Percentiles rank a stretch among this genome's conserved stretches.
Evolutionary conservation across 306 rosid genomes (phyloP).

Genomic region (Aeschynomene evenia): DNA sequence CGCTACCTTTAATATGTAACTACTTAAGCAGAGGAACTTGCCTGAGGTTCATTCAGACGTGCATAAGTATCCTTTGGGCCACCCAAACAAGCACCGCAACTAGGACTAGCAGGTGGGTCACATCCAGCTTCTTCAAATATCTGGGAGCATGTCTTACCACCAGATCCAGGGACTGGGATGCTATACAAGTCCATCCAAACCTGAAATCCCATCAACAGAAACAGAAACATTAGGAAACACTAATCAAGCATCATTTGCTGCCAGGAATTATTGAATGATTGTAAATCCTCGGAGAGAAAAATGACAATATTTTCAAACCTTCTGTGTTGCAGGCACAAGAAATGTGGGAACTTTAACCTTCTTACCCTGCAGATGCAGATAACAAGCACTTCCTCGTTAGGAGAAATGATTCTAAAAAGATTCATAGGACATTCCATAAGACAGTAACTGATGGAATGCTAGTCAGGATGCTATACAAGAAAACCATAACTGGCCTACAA

Average conservation of each 20-base stretch:
- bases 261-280: neutral
- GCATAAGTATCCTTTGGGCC: slow-evolving; percentile 95
- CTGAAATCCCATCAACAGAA: slow-evolving; percentile 39
- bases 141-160: slow-evolving; percentile 97
- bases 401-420: slow-evolving; percentile 17
- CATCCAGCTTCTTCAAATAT: slow-evolving; percentile 99
- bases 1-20: neutral
- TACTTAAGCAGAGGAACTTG: slow-evolving; percentile 37
- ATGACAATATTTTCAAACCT: slow-evolving; percentile 50
- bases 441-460: neutral
- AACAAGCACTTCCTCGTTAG: slow-evolving; percentile 11
- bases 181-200: slow-evolving; percentile 92
- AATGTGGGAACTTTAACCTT: slow-evolving; percentile 94
- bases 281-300: neutral
- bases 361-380: slow-evolving; percentile 63
- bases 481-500: neutral
- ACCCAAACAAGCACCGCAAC: slow-evolving; percentile 96
- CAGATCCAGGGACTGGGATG: slow-evolving; percentile 82
- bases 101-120: slow-evolving; percentile 96
- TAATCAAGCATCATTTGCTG: slow-evolving; percentile 20
- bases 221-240: neutral
- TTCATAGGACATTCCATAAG: neutral
- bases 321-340: slow-evolving; percentile 98
- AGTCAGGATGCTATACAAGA: neutral
- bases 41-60: slow-evolving; percentile 84